These are phyloP conservation scores for Stenogyne calaminthoides DNA, from an alignment of 305 asterid species.

Conservation along the genomic window DNA sequence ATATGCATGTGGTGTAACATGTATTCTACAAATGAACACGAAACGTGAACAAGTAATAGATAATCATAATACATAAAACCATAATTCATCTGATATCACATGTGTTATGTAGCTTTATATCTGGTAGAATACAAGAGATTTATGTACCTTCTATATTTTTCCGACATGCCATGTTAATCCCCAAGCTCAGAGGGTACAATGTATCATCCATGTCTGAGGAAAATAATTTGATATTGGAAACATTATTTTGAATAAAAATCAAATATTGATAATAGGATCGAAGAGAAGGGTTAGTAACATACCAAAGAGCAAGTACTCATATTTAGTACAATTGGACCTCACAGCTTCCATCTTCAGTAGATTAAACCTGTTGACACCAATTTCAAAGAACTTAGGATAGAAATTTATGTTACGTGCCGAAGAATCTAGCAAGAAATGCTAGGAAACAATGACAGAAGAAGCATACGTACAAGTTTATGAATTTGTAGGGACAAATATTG, in stretches of 20 bases:
- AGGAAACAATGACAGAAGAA: conserved; percentile 1
- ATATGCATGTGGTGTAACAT: conserved; percentile 68
- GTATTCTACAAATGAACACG: conserved; percentile 48
- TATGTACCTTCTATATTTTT: conserved; percentile 69
- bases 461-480: neutral
- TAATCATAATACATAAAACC: neutral
- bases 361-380: conserved; percentile 2
- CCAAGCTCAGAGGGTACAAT: conserved; percentile 78
- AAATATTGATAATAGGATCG: neutral
- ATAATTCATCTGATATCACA: neutral
- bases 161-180: conserved; percentile 82
- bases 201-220: conserved; percentile 87
- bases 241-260: neutral
- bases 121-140: conserved; percentile 1
- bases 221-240: neutral
- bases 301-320: conserved; percentile 78
- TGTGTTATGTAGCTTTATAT: neutral
- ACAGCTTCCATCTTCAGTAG: conserved; percentile 58
- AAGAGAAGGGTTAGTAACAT: conserved; percentile 21
- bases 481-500: neutral
- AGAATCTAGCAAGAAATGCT: conserved; percentile 18
- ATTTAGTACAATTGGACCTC: conserved; percentile 44
- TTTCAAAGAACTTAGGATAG: neutral
- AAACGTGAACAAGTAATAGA: conserved; percentile 7
- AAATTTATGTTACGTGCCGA: neutral